phyloP scores from a whole-genome alignment of 352 stramenopile genomes.

The Pythium aquatile region DNA sequence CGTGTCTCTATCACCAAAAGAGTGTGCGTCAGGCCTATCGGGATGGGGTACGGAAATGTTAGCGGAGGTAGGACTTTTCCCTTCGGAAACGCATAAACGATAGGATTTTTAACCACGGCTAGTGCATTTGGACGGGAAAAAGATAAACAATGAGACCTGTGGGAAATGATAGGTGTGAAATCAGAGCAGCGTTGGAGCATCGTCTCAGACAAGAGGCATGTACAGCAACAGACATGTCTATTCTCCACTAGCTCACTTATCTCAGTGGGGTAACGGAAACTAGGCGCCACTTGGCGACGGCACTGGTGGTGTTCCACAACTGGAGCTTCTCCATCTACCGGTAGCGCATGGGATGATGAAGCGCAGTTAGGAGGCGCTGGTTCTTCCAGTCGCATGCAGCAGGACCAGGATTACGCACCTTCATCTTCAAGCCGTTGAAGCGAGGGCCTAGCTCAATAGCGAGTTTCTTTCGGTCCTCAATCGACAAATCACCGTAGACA shows the following conservation, averaged over 20 bases:
- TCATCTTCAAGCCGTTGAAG: constrained; percentile 32
- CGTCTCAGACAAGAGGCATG: not conserved
- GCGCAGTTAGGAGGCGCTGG: not conserved
- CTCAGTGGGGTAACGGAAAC: constrained; percentile 16
- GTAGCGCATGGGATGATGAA: no score
- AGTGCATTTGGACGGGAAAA: not conserved
- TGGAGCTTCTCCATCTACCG: constrained; percentile 38
- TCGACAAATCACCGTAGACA: constrained; percentile 52
- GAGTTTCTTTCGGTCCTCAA: constrained; percentile 29
- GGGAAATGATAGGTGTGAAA: constrained; percentile 11
- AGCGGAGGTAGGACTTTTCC: not conserved
- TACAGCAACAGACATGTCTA: constrained; percentile 5
- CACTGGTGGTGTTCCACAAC: constrained; percentile 48
- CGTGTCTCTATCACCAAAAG: constrained; percentile 27
- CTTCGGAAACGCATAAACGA: not conserved
- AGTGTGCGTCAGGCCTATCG: not conserved
- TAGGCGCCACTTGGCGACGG: constrained; percentile 46
- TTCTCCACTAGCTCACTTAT: not conserved
- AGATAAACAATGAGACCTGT: not conserved
- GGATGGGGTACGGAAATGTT: not conserved
- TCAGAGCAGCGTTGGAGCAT: constrained; percentile 1
- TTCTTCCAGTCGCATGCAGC: not conserved
- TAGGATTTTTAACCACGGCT: not conserved
- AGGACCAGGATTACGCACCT: constrained; percentile 24
- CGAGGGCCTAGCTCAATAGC: constrained; percentile 39